Base-by-base conservation (phyloP, 2,329 filamentous ascomycete species). In the Epichloe scottii region DNA sequence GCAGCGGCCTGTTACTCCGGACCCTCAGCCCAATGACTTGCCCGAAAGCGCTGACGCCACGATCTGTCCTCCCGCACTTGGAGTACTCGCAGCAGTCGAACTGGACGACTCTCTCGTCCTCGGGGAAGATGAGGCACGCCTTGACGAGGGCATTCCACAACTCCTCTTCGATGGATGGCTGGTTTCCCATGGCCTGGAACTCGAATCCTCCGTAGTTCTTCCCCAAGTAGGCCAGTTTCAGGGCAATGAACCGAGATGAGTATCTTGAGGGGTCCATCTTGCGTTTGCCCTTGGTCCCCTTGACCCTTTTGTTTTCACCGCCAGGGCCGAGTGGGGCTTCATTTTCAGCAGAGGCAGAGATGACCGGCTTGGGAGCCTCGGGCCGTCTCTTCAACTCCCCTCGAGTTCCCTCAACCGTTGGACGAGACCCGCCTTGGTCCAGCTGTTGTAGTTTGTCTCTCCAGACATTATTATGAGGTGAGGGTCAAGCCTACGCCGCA, bases 181-280 rank as follows among this genome's bases (percentile, higher is more conserved):
- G 66, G 3, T 80, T 70, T 54, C 85, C 85, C 57, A 81, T 81
- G 53, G 78, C 76, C 62, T 91, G 84, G 67, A 91, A 87, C 71
- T 98, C 93, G 65, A 89, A 94, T 1, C 93, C 93, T 67, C 93
- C 91, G 67, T 97, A 98, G 51, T 81, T 79, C 64, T 88, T 87
- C 45, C 93, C 93, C 37, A 97, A 71, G 65, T 98, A 98, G 39
- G 93, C 90, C 55, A 98, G 82, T 67, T 96, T 97, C 53, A 98
- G 73, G 7, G 91, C 93, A 56, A 98, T 86, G 54, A 85, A 81
- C 45, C 93, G 81, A 1, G 89, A 94, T 37, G 80, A 78, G 66
- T 96, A 95, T 62, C 82, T 85, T 14, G 81, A 82, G 0, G 87
- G 81, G 63, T 97, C 88, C 61, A 95, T 84, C 48, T 72, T 72